Percentiles rank a stretch among this genome's conserved stretches.
phyloP scores from a whole-genome alignment of 2,329 filamentous ascomycete genomes.

The Tricladium varicosporioides region DNA sequence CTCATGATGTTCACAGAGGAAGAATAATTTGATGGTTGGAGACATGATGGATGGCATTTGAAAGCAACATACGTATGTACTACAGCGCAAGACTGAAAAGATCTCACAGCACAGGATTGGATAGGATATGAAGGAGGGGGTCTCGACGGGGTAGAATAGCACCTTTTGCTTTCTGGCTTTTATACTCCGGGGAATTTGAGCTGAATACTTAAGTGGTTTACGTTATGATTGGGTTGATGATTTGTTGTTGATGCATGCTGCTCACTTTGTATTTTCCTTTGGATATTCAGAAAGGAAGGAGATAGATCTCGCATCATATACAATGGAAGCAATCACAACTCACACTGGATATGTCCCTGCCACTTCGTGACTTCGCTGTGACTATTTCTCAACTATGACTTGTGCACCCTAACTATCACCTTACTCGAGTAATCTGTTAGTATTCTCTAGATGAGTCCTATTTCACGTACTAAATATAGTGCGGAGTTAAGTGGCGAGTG shows the following conservation, averaged over 20 bases:
- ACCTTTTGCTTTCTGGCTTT: constrained; percentile 7
- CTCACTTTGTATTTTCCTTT: constrained; percentile 5
- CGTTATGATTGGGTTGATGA: not conserved
- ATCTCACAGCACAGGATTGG: too few species aligned
- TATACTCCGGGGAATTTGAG: constrained; percentile 23
- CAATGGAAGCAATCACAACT: too few species aligned
- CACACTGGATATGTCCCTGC: too few species aligned
- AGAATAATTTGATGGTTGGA: constrained; percentile 11
- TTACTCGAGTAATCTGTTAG: too few species aligned
- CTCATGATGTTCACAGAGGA: constrained; percentile 12
- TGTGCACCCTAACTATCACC: too few species aligned
- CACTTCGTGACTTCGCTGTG: too few species aligned
- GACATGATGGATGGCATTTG: not conserved
- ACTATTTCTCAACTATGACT: too few species aligned
- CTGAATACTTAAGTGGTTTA: not conserved
- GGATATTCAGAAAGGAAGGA: constrained; percentile 1
- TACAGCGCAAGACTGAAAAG: not conserved
- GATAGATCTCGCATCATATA: constrained; percentile 13
- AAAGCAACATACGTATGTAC: not conserved
- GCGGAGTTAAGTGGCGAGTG: too few species aligned
- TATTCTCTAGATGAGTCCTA: too few species aligned
- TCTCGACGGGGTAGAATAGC: constrained; percentile 28
- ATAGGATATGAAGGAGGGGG: constrained; percentile 4
- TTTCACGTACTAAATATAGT: too few species aligned
- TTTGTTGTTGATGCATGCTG: not conserved